Conservation (phyloP, 164 flowering plant genomes). For the Litsea cubeba region DNA sequence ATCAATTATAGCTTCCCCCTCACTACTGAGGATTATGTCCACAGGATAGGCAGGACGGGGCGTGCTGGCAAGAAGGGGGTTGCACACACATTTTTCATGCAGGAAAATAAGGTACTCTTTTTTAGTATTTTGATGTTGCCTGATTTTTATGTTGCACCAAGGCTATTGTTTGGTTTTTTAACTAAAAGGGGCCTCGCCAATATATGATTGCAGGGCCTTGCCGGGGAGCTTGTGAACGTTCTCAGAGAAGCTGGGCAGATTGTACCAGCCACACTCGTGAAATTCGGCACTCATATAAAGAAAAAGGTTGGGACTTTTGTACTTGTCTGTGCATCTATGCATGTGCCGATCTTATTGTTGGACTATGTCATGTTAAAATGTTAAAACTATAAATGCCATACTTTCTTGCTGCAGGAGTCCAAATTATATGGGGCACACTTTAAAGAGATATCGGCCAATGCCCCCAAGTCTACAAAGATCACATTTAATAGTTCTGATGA, state of each 20-base stretch:
- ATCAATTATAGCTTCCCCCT: conserved; percentile 96
- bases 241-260: conserved; percentile 88
- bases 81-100: conserved; percentile 90
- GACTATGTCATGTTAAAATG: background rate
- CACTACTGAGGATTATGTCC: conserved; percentile 96
- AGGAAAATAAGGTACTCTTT: conserved; percentile 56
- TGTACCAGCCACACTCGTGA: conserved; percentile 69
- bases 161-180: background rate
- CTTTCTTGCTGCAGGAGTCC: conserved; percentile 64
- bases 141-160: background rate
- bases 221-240: conserved; percentile 95
- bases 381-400: background rate
- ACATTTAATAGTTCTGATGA: conserved; percentile 81
- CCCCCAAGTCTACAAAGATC: conserved; percentile 81
- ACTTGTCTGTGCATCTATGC: background rate
- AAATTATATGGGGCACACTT: conserved; percentile 94
- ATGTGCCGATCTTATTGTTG: background rate
- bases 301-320: conserved; percentile 58
- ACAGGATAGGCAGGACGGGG: conserved; percentile 96
- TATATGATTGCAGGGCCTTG: conserved; percentile 55
- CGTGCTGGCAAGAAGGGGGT: conserved; percentile 99
- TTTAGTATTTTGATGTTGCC: background rate
- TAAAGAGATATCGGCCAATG: conserved; percentile 71
- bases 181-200: no score
- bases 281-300: conserved; percentile 94